Conservation (phyloP, 768 basidiomycete genomes). For the Boletus pseudo-olivaceus region DNA sequence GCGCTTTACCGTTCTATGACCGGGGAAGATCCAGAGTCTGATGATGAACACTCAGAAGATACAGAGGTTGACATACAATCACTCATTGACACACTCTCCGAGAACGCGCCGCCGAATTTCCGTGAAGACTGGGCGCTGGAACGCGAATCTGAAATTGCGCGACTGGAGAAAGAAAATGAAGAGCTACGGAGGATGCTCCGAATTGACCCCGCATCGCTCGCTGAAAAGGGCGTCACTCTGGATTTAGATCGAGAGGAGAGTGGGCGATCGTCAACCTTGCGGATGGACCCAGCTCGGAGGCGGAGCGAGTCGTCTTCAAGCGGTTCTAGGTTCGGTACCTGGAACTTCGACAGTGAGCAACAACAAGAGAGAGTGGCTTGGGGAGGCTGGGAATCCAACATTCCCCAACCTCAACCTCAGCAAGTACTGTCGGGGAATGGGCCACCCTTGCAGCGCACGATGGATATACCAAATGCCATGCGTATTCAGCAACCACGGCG, state of each 20-base stretch:
- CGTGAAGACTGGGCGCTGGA: conserved; percentile 82
- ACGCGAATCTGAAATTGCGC: conserved; percentile 80
- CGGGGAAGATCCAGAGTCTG: conserved; percentile 49
- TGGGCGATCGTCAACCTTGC: conserved; percentile 30
- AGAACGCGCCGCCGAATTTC: conserved; percentile 36
- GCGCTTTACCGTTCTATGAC: conserved; percentile 65
- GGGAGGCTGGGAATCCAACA: conserved; percentile 29
- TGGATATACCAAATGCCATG: conserved; percentile 51
- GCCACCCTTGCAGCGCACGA: conserved; percentile 42
- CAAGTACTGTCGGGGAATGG: conserved; percentile 21
- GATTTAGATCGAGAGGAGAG: conserved; percentile 48
- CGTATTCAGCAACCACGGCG: conserved; percentile 54
- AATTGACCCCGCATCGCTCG: conserved; percentile 60
- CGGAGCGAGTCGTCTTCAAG: conserved; percentile 27
- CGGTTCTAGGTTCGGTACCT: conserved; percentile 21
- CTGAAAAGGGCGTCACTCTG: conserved; percentile 48
- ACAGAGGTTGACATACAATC: conserved; percentile 40
- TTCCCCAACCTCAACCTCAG: conserved; percentile 29
- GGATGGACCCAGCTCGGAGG: conserved; percentile 18
- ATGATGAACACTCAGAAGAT: conserved; percentile 26
- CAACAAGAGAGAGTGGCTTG: conserved; percentile 23
- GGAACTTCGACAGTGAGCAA: conserved; percentile 32
- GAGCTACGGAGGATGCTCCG: conserved; percentile 70
- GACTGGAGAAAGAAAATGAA: conserved; percentile 82
- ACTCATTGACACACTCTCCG: conserved; percentile 43